Evolutionary conservation across 345 rosid genomes (phyloP).

Genomic region (Boechera retrofracta): DNA sequence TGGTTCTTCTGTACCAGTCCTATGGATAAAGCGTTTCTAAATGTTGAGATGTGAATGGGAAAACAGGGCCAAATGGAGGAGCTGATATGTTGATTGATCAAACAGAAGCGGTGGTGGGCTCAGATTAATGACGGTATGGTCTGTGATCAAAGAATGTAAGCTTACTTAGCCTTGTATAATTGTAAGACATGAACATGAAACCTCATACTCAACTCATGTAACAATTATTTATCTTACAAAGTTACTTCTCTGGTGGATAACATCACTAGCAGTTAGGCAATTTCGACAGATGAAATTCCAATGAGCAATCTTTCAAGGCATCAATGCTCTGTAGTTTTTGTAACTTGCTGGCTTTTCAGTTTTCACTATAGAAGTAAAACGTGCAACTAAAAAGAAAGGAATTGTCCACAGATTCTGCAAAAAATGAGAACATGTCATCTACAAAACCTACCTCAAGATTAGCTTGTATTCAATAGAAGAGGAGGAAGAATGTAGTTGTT

Average conservation of each 20-base stretch:
- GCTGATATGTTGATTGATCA: constrained; percentile 64
- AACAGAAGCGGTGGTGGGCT: constrained; percentile 18
- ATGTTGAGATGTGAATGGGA: constrained; percentile 24
- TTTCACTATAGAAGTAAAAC: neutral
- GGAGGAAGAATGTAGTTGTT: no score
- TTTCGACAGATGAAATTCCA: neutral
- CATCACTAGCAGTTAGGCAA: constrained; percentile 5
- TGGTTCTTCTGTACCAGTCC: neutral
- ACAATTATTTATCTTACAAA: constrained; percentile 16
- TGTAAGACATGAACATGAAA: constrained; percentile 30
- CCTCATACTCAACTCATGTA: constrained; percentile 31
- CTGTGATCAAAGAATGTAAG: constrained; percentile 18
- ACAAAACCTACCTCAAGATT: no score
- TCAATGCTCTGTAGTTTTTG: neutral
- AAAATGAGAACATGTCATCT: neutral
- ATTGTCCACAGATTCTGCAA: neutral
- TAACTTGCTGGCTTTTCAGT: neutral
- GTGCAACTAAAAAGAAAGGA: neutral
- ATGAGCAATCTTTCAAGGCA: neutral
- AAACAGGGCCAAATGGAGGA: constrained; percentile 94
- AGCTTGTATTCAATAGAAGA: no score
- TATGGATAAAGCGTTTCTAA: constrained; percentile 1
- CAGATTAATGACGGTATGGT: neutral
- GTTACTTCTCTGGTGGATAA: neutral
- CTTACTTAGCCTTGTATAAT: constrained; percentile 30